Evolutionary conservation across 371 early-diverging fungal genomes (phyloP).

Genomic region (Mortierella sp.): DNA sequence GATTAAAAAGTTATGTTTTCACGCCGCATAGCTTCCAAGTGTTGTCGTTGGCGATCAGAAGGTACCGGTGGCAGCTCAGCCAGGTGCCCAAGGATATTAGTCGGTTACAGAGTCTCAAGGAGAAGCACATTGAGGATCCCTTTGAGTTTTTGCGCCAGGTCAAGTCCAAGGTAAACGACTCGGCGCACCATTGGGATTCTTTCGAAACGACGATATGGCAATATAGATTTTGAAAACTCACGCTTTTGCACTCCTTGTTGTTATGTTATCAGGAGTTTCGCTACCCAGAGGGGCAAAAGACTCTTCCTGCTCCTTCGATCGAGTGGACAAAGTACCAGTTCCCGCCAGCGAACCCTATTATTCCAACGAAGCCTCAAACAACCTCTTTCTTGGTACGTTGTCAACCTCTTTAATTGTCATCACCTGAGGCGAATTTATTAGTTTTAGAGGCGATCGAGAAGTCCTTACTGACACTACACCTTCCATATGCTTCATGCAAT

Average conservation of each 20-base stretch:
- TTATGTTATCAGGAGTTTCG: conserved; percentile 36
- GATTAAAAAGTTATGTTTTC: not conserved
- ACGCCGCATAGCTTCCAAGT: conserved; percentile 31
- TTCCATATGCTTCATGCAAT: not conserved
- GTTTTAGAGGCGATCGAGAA: not conserved
- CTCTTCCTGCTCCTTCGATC: conserved; percentile 43
- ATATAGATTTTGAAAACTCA: not conserved
- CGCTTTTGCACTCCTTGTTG: too few relatives aligned
- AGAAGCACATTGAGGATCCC: conserved; percentile 63
- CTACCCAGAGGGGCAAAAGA: conserved; percentile 51
- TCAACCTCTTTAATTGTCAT: not conserved
- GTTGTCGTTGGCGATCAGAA: conserved; percentile 47
- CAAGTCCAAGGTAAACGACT: conserved; percentile 58
- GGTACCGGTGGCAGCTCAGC: conserved; percentile 60
- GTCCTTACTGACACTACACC: not conserved
- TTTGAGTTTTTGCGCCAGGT: conserved; percentile 64
- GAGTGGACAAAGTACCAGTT: conserved; percentile 57
- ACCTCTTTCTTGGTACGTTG: conserved; percentile 28
- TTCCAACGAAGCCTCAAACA: conserved; percentile 32
- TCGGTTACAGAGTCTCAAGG: conserved; percentile 60
- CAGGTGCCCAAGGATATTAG: conserved; percentile 64
- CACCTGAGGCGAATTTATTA: not conserved
- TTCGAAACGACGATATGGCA: too few relatives aligned
- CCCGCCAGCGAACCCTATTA: conserved; percentile 52
- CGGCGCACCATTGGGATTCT: not conserved